Conservation (phyloP, 2,329 filamentous ascomycete species). For the Colletotrichum spinosum region DNA sequence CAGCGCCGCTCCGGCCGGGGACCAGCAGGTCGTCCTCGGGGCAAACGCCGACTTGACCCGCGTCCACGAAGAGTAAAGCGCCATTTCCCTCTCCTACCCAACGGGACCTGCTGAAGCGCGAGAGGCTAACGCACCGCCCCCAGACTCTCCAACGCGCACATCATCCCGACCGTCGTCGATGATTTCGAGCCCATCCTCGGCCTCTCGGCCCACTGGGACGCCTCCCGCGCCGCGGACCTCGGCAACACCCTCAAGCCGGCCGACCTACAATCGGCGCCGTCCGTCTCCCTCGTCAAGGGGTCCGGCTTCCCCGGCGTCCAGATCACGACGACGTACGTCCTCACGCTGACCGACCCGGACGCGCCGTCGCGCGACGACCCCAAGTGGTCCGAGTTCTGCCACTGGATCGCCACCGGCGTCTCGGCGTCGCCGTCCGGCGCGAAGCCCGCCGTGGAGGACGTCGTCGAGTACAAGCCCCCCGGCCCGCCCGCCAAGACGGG, state of each 20-base stretch:
- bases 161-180: slow-evolving; percentile 37
- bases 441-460: slow-evolving; percentile 45
- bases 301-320: slow-evolving; percentile 34
- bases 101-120: not conserved
- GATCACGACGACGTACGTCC: slow-evolving; percentile 43
- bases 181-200: slow-evolving; percentile 38
- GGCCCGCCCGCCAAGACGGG: slow-evolving; percentile 55
- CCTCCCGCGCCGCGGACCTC: slow-evolving; percentile 29
- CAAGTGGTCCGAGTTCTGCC: slow-evolving; percentile 59
- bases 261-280: slow-evolving; percentile 31
- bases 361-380: slow-evolving; percentile 55
- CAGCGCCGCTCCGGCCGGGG: slow-evolving; percentile 10
- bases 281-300: slow-evolving; percentile 24
- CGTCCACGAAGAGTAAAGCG: slow-evolving; percentile 34
- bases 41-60: slow-evolving; percentile 34
- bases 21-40: slow-evolving; percentile 26
- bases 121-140: slow-evolving; percentile 5
- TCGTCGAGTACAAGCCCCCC: slow-evolving; percentile 55
- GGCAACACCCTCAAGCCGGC: slow-evolving; percentile 35
- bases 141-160: slow-evolving; percentile 33
- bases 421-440: slow-evolving; percentile 38
- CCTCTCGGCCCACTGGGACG: slow-evolving; percentile 34
- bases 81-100: no score
- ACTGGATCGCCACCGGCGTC: slow-evolving; percentile 54
- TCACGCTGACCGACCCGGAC: slow-evolving; percentile 56